Percentiles rank a stretch among this genome's conserved stretches.
Evolutionary conservation across 176 grass and related monocot species (phyloP).

Genomic region (Oryza rufipogon): DNA sequence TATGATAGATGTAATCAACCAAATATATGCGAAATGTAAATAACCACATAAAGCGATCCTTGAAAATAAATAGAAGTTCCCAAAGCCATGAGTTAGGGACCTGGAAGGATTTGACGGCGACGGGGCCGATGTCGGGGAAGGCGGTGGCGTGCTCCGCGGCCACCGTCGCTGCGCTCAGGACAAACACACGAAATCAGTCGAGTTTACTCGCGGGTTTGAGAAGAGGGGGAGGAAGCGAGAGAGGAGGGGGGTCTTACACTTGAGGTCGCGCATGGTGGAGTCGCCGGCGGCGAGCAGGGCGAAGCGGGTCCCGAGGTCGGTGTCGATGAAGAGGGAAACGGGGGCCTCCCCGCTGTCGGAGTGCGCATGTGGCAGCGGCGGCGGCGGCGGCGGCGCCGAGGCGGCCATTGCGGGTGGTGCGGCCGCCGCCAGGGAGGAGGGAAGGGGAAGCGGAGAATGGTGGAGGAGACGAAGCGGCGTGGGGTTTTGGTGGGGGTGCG

Average conservation of each 20-base stretch:
- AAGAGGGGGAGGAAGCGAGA: not conserved
- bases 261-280: slow-evolving; percentile 55
- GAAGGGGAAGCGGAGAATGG: no score
- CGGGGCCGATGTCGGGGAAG: slow-evolving; percentile 43
- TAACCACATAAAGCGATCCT: not conserved
- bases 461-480: not conserved
- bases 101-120: slow-evolving; percentile 43
- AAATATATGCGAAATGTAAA: not conserved
- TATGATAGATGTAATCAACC: not conserved
- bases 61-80: slow-evolving; percentile 1
- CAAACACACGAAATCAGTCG: slow-evolving; percentile 18
- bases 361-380: not conserved
- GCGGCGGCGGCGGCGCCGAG: not conserved
- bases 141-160: slow-evolving; percentile 33
- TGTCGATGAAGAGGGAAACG: slow-evolving; percentile 58
- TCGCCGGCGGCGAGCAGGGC: slow-evolving; percentile 44
- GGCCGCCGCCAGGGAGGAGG: not conserved
- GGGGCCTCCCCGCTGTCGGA: not conserved
- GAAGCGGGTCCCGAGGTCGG: slow-evolving; percentile 62
- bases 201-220: not conserved
- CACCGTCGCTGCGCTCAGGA: slow-evolving; percentile 38
- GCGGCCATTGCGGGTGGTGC: slow-evolving; percentile 39
- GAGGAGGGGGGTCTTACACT: slow-evolving; percentile 43
- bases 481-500: not conserved
- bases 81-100: slow-evolving; percentile 43